Conservation (phyloP, 805 yeast species). For the Yarrowia porcina region DNA sequence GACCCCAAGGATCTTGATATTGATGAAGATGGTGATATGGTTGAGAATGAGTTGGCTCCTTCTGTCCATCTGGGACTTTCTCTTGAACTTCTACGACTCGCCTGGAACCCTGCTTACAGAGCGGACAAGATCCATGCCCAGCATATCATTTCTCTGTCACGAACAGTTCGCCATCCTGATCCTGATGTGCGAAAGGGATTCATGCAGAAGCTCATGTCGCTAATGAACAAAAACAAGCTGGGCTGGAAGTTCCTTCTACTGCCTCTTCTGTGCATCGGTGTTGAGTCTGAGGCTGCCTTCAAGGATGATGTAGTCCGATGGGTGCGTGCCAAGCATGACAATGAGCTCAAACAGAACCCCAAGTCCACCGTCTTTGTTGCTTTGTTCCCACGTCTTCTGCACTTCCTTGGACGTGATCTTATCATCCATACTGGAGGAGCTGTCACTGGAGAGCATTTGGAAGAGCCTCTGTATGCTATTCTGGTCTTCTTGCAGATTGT, state of each 20-base stretch:
- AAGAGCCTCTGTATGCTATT: constrained; percentile 56
- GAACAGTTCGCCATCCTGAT: constrained; percentile 8
- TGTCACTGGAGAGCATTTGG: constrained; percentile 29
- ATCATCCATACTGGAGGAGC: constrained; percentile 36
- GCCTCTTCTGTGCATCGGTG: constrained; percentile 63
- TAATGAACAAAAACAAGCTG: constrained; percentile 36
- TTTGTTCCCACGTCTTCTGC: constrained; percentile 62
- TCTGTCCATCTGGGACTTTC: constrained; percentile 30
- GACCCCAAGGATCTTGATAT: constrained; percentile 15
- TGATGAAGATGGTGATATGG: constrained; percentile 39
- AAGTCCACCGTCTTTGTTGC: constrained; percentile 59
- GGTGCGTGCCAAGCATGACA: constrained; percentile 57
- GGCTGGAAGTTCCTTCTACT: constrained; percentile 66
- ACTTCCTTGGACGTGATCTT: constrained; percentile 69
- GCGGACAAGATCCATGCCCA: constrained; percentile 51
- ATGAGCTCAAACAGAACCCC: constrained; percentile 35
- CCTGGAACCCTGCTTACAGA: background rate
- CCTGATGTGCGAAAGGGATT: background rate
- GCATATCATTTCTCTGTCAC: constrained; percentile 36
- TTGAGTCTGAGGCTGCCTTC: constrained; percentile 60
- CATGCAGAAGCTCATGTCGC: constrained; percentile 10
- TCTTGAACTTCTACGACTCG: background rate
- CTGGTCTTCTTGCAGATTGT: constrained; percentile 57
- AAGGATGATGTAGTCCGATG: constrained; percentile 59
- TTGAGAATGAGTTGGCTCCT: constrained; percentile 53